These are phyloP conservation scores for Papiliotrema fonsecae DNA, from an alignment of 1,284 basidiomycete genomes.

Conservation along the genomic window DNA sequence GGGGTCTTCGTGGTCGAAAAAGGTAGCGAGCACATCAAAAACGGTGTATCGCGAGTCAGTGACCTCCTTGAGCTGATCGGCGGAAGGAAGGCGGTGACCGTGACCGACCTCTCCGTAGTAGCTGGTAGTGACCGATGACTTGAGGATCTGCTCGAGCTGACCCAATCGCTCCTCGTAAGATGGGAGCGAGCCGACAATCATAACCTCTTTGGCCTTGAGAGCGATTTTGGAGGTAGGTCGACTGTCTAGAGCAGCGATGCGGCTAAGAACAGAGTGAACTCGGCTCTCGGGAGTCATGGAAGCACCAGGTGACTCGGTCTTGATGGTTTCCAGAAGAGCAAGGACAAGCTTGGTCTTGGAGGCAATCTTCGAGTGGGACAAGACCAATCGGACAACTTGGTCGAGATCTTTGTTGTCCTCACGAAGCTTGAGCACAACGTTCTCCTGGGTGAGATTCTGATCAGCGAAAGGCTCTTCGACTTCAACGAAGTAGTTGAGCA, in stretches of 20 bases:
- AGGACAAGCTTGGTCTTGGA: slow-evolving; percentile 88
- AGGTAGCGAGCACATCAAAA: slow-evolving; percentile 92
- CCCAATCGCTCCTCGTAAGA: slow-evolving; percentile 88
- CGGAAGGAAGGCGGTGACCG: slow-evolving; percentile 65
- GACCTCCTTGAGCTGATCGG: slow-evolving; percentile 84
- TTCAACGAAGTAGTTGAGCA: slow-evolving; percentile 50
- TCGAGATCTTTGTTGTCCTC: slow-evolving; percentile 92
- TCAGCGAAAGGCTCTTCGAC: slow-evolving; percentile 86
- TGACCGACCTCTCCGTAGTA: slow-evolving; percentile 83
- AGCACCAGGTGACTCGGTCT: slow-evolving; percentile 68
- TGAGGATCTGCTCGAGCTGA: slow-evolving; percentile 93
- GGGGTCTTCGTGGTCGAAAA: slow-evolving; percentile 83
- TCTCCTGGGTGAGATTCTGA: slow-evolving; percentile 74
- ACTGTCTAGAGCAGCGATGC: slow-evolving; percentile 68
- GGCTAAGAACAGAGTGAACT: slow-evolving; percentile 39
- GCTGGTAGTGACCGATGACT: slow-evolving; percentile 75
- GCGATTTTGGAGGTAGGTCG: slow-evolving; percentile 80
- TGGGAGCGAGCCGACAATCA: slow-evolving; percentile 93
- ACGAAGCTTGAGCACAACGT: slow-evolving; percentile 81
- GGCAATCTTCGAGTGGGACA: slow-evolving; percentile 92
- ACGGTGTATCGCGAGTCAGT: slow-evolving; percentile 96
- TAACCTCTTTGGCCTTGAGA: slow-evolving; percentile 93
- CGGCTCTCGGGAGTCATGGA: slow-evolving; percentile 51
- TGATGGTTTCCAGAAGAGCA: slow-evolving; percentile 81
- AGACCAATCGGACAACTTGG: slow-evolving; percentile 77